Percentiles rank a stretch among this genome's conserved stretches.
Conservation (phyloP, 106 monocot species). For the Dendrobium catenatum region DNA sequence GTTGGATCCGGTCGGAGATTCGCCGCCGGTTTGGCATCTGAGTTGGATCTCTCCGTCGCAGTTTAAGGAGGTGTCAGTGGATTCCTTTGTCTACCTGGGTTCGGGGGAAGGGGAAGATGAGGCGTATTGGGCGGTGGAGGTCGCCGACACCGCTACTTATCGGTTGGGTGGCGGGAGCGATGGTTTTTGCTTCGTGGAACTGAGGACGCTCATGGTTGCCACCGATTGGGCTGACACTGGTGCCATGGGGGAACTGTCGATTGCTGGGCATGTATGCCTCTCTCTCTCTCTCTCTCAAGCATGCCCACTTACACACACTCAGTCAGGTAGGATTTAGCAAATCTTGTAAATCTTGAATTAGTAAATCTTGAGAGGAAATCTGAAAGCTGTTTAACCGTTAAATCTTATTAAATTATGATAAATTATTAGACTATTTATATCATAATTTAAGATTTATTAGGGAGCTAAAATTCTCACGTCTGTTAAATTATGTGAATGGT, state of each 20-base stretch:
- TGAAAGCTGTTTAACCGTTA: no score
- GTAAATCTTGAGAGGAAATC: no score
- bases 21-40: conserved; percentile 44
- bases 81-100: conserved; percentile 70
- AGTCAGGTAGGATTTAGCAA: no score
- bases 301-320: no score
- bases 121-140: conserved; percentile 65
- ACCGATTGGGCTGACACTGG: conserved; percentile 66
- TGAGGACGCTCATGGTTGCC: conserved; percentile 91
- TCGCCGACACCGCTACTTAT: conserved; percentile 11
- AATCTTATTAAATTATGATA: no score
- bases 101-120: conserved; percentile 16
- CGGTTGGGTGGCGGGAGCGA: conserved; percentile 14
- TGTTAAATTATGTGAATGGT: no score
- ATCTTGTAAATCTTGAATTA: no score
- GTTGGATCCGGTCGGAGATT: conserved; percentile 4
- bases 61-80: conserved; percentile 27
- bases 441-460: no score
- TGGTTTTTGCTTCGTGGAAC: conserved; percentile 58
- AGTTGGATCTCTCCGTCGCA: conserved; percentile 37
- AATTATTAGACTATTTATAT: no score
- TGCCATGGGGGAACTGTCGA: conserved; percentile 65
- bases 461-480: no score
- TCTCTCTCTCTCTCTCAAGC: no score
- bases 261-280: conserved; percentile 69